phyloP scores from a whole-genome alignment of 257 asterid species.

The Solanum virginianum region DNA sequence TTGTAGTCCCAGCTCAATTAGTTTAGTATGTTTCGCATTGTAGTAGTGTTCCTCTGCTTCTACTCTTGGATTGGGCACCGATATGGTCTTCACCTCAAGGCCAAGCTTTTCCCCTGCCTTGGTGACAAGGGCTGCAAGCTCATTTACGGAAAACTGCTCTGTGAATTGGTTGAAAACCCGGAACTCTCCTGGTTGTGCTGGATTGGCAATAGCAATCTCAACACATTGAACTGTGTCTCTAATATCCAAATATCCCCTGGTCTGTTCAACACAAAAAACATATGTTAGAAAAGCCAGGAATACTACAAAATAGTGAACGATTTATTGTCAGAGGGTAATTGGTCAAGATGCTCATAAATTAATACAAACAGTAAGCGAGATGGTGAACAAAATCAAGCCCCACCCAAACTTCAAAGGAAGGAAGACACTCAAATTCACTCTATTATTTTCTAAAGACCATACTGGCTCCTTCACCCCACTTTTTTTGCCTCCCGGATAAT shows the following conservation, averaged over 20 bases:
- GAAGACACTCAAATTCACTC: not conserved
- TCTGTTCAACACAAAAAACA: conserved; percentile 28
- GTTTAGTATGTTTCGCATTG: conserved; percentile 89
- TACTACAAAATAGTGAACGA: not conserved
- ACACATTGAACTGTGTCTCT: conserved; percentile 96
- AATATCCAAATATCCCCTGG: conserved; percentile 90
- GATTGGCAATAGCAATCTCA: conserved; percentile 90
- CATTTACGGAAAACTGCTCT: conserved; percentile 90
- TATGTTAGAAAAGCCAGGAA: not conserved
- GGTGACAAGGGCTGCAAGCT: conserved; percentile 76
- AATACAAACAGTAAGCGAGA: not conserved
- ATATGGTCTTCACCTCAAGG: conserved; percentile 52
- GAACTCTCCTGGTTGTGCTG: conserved; percentile 78
- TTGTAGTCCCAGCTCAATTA: conserved; percentile 66
- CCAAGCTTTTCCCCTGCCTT: conserved; percentile 86
- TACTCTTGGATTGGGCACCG: conserved; percentile 91
- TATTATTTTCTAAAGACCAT: not conserved
- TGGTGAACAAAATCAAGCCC: not conserved
- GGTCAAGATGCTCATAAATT: not conserved
- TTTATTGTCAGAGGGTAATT: not conserved
- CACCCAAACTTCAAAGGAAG: not conserved
- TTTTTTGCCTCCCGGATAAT: not conserved
- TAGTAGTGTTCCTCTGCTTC: conserved; percentile 98
- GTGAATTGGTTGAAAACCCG: conserved; percentile 94
- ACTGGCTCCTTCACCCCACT: not conserved